phyloP scores from a whole-genome alignment of 768 basidiomycete species.

The Trametopsis cervina region DNA sequence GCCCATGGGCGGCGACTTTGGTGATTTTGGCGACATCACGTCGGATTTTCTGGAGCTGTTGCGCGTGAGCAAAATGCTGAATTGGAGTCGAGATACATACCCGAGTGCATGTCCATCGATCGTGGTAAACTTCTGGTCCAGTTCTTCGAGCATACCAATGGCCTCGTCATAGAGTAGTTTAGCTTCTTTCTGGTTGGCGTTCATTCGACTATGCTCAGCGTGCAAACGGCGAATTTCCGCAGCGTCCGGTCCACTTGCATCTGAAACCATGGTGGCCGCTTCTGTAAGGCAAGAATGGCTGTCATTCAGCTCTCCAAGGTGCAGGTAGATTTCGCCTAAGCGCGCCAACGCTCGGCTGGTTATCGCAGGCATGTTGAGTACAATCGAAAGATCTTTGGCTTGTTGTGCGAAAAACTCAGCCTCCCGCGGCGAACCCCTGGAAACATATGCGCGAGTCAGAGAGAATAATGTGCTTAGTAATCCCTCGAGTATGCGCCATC shows the following conservation, averaged over 20 bases:
- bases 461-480: constrained; percentile 61
- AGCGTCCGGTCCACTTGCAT: constrained; percentile 47
- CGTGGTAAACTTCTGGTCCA: constrained; percentile 46
- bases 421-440: constrained; percentile 77
- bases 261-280: constrained; percentile 40
- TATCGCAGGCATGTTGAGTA: constrained; percentile 60
- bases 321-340: constrained; percentile 64
- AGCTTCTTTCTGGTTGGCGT: constrained; percentile 38
- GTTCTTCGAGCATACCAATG: constrained; percentile 50
- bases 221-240: constrained; percentile 51
- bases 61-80: background rate
- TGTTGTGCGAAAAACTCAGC: constrained; percentile 80
- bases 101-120: constrained; percentile 41
- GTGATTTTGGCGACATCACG: constrained; percentile 13
- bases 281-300: constrained; percentile 47
- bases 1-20: constrained; percentile 17
- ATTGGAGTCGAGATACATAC: constrained; percentile 26
- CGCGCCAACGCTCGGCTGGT: constrained; percentile 57
- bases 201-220: constrained; percentile 44
- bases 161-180: constrained; percentile 49
- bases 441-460: constrained; percentile 55
- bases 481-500: constrained; percentile 74
- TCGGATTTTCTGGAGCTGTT: constrained; percentile 14
- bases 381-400: constrained; percentile 63
- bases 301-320: constrained; percentile 51